Conservation (phyloP, 2,329 filamentous ascomycete species). For the Tetracladium maxilliforme region DNA sequence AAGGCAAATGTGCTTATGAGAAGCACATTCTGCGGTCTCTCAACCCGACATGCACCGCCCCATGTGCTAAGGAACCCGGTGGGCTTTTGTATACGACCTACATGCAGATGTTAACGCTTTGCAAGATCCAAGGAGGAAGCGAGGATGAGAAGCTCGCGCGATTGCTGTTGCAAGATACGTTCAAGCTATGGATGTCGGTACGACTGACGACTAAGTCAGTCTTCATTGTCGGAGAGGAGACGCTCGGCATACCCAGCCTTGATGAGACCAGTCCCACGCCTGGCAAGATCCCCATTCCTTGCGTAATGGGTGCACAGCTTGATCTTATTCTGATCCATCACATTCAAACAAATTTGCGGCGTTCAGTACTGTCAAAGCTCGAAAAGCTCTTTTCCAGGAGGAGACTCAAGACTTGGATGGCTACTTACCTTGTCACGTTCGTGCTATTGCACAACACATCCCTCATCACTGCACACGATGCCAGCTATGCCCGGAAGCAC, state of each 20-base stretch:
- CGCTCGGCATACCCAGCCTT: conserved; percentile 38
- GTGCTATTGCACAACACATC: conserved; percentile 47
- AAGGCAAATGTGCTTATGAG: conserved; percentile 30
- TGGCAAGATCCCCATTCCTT: conserved; percentile 44
- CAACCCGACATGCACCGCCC: no score
- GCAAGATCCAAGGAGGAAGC: no score
- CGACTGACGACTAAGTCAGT: conserved; percentile 46
- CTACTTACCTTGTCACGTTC: conserved; percentile 44
- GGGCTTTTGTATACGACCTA: no score
- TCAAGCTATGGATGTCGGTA: conserved; percentile 43
- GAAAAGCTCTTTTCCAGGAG: conserved; percentile 42
- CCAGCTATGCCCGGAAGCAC: conserved; percentile 43
- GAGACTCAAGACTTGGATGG: conserved; percentile 42
- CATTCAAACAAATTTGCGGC: conserved; percentile 37
- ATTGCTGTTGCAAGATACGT: no score
- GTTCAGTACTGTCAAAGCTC: conserved; percentile 37
- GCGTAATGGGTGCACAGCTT: conserved; percentile 47
- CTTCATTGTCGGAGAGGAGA: conserved; percentile 42
- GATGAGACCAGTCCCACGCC: conserved; percentile 36
- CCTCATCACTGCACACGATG: conserved; percentile 45
- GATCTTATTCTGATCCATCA: conserved; percentile 44
- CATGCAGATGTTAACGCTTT: no score
- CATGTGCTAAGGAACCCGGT: no score
- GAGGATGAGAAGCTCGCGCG: no score
- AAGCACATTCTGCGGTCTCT: no score